These are phyloP conservation scores for Colletotrichum shisoi DNA, from an alignment of 2,329 filamentous ascomycete genomes.

Conservation along the genomic window DNA sequence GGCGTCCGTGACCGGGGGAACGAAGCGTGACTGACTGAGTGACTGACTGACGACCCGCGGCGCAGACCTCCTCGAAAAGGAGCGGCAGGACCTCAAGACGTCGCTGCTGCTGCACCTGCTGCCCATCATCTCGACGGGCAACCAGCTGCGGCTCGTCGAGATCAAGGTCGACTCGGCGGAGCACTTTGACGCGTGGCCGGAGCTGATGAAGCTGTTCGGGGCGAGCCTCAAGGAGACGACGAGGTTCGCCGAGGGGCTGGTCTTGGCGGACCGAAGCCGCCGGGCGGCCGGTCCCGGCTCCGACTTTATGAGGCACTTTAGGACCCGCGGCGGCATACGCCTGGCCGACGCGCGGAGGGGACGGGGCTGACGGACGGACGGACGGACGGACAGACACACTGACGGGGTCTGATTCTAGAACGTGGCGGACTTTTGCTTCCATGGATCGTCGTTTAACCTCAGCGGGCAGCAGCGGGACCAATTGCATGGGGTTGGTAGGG, in stretches of 20 bases:
- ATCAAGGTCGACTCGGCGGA: constrained; percentile 39
- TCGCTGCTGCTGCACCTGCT: constrained; percentile 35
- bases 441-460: constrained; percentile 31
- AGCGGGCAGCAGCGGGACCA: constrained; percentile 12
- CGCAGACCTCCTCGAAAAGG: constrained; percentile 35
- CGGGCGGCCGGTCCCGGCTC: constrained; percentile 34
- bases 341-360: constrained; percentile 30
- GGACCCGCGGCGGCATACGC: constrained; percentile 33
- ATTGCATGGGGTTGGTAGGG: constrained; percentile 26
- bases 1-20: neutral
- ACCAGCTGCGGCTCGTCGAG: constrained; percentile 37
- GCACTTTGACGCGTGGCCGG: constrained; percentile 37
- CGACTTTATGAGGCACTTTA: constrained; percentile 37
- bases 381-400: too few species aligned
- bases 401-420: constrained; percentile 21
- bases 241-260: constrained; percentile 32
- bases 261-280: constrained; percentile 30
- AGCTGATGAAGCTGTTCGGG: constrained; percentile 38
- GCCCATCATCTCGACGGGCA: constrained; percentile 36
- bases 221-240: constrained; percentile 36
- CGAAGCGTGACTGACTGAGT: constrained; percentile 8
- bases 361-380: constrained; percentile 9
- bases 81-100: constrained; percentile 38
- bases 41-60: too few species aligned
- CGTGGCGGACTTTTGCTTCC: neutral